phyloP scores from a whole-genome alignment of 441 rosid species.

The Macaranga tanarius region DNA sequence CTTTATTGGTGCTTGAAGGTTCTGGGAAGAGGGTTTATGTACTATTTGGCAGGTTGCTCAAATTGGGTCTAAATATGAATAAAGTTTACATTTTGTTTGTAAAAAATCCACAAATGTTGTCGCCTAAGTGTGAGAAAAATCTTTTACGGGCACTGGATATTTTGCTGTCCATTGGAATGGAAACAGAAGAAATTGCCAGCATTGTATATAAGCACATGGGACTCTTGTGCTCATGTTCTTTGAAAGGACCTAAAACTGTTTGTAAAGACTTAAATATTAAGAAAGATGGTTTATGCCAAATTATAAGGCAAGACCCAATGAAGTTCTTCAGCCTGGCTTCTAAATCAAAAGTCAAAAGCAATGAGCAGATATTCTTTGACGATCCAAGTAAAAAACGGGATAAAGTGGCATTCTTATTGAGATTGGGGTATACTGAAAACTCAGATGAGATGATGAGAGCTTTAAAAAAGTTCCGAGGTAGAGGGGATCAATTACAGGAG shows the following conservation, averaged over 20 bases:
- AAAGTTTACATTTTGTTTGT: conserved; percentile 46
- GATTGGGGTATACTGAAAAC: conserved; percentile 70
- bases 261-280: conserved; percentile 41
- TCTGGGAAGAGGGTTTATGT: conserved; percentile 59
- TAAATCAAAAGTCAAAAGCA: conserved; percentile 25
- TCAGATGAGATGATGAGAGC: conserved; percentile 80
- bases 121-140: conserved; percentile 43
- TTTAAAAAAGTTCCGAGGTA: conserved; percentile 64
- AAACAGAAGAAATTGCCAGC: conserved; percentile 38
- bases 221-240: conserved; percentile 47
- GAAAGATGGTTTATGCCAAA: conserved; percentile 43
- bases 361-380: conserved; percentile 6
- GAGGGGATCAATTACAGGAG: conserved; percentile 83
- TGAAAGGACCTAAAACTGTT: conserved; percentile 54
- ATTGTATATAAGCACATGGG: conserved; percentile 38
- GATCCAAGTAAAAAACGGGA: conserved; percentile 40
- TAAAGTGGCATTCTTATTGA: conserved; percentile 58
- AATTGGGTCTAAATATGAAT: conserved; percentile 53
- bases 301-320: conserved; percentile 54
- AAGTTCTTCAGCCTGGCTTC: conserved; percentile 58
- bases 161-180: conserved; percentile 55
- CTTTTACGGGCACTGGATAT: conserved; percentile 47
- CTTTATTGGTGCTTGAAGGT: conserved; percentile 55
- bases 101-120: conserved; percentile 53
- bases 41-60: conserved; percentile 58